Conservation (phyloP, 2,329 filamentous ascomycete species). For the Stachybotrys chartarum region DNA sequence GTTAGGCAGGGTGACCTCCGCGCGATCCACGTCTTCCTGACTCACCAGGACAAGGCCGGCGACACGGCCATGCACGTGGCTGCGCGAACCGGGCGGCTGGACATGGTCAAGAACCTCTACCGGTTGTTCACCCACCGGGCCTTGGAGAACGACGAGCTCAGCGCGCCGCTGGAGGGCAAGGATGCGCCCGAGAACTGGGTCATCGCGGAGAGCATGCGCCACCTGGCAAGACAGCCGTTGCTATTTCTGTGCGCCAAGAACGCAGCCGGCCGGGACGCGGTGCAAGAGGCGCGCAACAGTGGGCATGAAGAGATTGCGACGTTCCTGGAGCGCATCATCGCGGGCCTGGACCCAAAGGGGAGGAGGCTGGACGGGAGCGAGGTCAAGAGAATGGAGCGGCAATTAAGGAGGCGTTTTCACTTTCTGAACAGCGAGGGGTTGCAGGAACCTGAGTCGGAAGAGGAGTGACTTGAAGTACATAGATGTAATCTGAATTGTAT, state of each 20-base stretch:
- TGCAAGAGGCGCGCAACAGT: not conserved
- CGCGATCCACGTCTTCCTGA: not conserved
- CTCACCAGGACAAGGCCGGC: not conserved
- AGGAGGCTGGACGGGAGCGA: not conserved
- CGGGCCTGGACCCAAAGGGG: not conserved
- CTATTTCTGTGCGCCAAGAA: not conserved
- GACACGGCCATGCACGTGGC: not conserved
- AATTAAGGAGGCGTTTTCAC: not conserved
- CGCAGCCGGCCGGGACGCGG: not conserved
- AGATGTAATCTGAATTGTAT: not conserved
- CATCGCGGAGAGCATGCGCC: not conserved
- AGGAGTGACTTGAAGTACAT: not conserved
- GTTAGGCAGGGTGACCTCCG: not conserved
- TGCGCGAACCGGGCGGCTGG: not conserved
- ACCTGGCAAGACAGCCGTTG: not conserved
- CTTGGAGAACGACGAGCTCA: not conserved
- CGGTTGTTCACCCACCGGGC: not conserved
- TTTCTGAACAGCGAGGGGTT: not conserved
- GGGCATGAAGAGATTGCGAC: not conserved
- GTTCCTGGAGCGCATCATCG: not conserved
- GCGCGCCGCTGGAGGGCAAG: not conserved
- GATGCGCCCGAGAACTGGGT: not conserved
- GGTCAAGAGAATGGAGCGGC: not conserved
- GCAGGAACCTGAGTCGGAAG: not conserved
- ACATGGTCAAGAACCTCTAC: not conserved